Evolutionary conservation across 2,329 filamentous ascomycete species (phyloP).

Genomic region (Pleoardoris graminearum): DNA sequence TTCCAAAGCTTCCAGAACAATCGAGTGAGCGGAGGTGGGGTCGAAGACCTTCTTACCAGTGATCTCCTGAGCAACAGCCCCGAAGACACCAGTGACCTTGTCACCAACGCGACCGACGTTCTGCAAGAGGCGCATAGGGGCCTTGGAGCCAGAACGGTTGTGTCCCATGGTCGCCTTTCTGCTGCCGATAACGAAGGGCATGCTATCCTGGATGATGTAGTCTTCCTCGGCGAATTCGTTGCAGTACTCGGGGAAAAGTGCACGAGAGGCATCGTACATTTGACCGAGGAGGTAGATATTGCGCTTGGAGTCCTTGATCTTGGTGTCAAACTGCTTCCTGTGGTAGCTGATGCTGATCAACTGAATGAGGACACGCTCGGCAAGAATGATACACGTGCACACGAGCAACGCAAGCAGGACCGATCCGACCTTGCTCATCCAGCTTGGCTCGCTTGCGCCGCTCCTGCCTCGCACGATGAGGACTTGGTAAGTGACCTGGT

Average conservation of each 20-base stretch:
- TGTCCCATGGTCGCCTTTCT: conserved; percentile 54
- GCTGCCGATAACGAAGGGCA: conserved; percentile 64
- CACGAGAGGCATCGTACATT: conserved; percentile 86
- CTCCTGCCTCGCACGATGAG: conserved; percentile 7
- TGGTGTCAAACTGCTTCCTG: conserved; percentile 76
- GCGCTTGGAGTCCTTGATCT: conserved; percentile 87
- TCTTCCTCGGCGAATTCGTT: conserved; percentile 90
- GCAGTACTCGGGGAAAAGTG: conserved; percentile 90
- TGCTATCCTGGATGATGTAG: conserved; percentile 79
- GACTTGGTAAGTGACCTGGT: conserved; percentile 61
- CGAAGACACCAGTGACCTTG: conserved; percentile 90
- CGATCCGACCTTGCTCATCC: conserved; percentile 62
- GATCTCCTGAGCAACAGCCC: conserved; percentile 90
- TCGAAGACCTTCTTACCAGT: conserved; percentile 96
- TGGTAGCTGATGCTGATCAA: conserved; percentile 85
- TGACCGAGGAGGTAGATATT: conserved; percentile 79
- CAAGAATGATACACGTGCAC: conserved; percentile 70
- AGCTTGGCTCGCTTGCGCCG: conserved; percentile 32
- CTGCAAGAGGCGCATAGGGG: conserved; percentile 77
- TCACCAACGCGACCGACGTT: conserved; percentile 77
- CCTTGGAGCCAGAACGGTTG: conserved; percentile 64
- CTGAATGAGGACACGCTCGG: conserved; percentile 79
- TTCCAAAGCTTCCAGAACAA: conserved; percentile 87
- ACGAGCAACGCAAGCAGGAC: conserved; percentile 70
- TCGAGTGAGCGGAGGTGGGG: conserved; percentile 83